A percentile compares a stretch with the other conserved stretches of the same genome.
These are phyloP conservation scores for Emericellopsis cladophorae DNA, from an alignment of 2,329 filamentous ascomycete genomes.

Conservation along the genomic window DNA sequence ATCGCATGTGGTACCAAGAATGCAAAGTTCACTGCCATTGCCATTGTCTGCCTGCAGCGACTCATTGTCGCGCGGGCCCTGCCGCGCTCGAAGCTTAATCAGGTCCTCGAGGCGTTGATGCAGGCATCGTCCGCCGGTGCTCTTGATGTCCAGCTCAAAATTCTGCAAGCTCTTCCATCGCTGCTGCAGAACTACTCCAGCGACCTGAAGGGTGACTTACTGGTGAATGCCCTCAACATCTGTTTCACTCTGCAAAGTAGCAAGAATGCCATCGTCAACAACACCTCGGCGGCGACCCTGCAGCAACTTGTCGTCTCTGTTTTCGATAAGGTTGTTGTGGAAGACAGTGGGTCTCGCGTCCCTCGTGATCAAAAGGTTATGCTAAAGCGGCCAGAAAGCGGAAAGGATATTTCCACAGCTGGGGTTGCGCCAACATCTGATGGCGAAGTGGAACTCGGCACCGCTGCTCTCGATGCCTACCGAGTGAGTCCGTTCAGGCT, in stretches of 20 bases:
- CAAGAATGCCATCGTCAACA: conserved; percentile 88
- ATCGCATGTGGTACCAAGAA: conserved; percentile 86
- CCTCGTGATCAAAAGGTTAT: neutral
- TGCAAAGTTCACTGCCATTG: conserved; percentile 78
- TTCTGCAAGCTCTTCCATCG: conserved; percentile 81
- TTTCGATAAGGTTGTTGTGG: conserved; percentile 77
- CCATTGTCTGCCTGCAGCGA: conserved; percentile 77
- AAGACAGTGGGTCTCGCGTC: conserved; percentile 52
- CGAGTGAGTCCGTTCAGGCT: conserved; percentile 32
- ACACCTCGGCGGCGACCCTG: conserved; percentile 90
- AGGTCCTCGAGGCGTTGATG: conserved; percentile 77
- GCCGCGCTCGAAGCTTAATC: conserved; percentile 65
- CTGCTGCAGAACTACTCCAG: conserved; percentile 80
- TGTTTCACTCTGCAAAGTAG: conserved; percentile 84
- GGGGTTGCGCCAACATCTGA: conserved; percentile 57
- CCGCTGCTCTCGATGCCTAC: conserved; percentile 77
- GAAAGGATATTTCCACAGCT: conserved; percentile 40
- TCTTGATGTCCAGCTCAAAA: conserved; percentile 89
- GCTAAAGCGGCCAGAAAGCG: conserved; percentile 3
- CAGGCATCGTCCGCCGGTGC: conserved; percentile 66
- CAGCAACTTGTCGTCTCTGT: conserved; percentile 88
- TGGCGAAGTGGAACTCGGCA: conserved; percentile 51
- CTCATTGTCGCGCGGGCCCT: conserved; percentile 74
- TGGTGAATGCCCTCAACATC: conserved; percentile 75
- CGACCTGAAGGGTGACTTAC: conserved; percentile 67